Percentiles rank a stretch among this genome's conserved stretches.
phyloP scores from a whole-genome alignment of 257 asterid species.

The Parsonsia alboflavescens region DNA sequence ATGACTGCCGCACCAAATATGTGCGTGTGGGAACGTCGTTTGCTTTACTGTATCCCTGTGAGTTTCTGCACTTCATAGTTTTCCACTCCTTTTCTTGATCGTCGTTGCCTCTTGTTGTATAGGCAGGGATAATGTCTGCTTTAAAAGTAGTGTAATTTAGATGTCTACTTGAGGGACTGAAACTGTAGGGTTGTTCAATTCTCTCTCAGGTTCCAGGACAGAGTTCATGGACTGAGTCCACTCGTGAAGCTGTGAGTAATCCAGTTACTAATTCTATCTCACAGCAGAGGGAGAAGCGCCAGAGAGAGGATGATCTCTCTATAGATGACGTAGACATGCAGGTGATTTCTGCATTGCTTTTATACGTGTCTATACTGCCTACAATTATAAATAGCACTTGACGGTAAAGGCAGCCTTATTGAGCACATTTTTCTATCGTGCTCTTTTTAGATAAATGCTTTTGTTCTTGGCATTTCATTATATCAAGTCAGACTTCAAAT shows the following conservation, averaged over 20 bases:
- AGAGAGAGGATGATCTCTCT: conserved; percentile 55
- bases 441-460: background rate
- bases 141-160: background rate
- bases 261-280: conserved; percentile 24
- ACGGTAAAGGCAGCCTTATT: background rate
- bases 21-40: conserved; percentile 79
- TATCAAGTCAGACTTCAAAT: background rate
- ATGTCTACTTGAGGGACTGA: background rate
- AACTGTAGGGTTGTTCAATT: conserved; percentile 8
- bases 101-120: background rate
- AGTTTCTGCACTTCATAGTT: conserved; percentile 20
- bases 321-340: conserved; percentile 46
- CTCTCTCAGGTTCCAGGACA: conserved; percentile 72
- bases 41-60: conserved; percentile 78
- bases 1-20: conserved; percentile 48
- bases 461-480: background rate
- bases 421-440: background rate
- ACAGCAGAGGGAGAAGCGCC: conserved; percentile 68
- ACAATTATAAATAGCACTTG: background rate
- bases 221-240: conserved; percentile 65
- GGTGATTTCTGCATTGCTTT: conserved; percentile 27
- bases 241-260: conserved; percentile 28
- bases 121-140: background rate
- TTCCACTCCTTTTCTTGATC: background rate
- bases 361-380: background rate